Base-by-base conservation (phyloP, 2,329 filamentous ascomycete genomes). In the Cladobotryum mycophilum region DNA sequence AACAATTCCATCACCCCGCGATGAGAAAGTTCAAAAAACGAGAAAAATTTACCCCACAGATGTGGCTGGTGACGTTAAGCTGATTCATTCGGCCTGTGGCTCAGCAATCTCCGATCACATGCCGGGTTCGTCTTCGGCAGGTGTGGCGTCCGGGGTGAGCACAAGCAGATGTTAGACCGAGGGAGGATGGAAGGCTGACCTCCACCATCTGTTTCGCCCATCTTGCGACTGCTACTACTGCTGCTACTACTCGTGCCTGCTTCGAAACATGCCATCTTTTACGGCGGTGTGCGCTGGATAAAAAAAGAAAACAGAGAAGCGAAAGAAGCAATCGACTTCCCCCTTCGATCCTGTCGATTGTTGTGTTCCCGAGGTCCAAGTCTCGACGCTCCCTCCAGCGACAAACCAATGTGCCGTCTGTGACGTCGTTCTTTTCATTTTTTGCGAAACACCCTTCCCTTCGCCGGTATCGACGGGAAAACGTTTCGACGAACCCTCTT, bases 1-100 rank as follows among this genome's bases (percentile, higher is more conserved):
- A 25, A 43, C 13, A 17, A 18, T 43, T 22, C 15, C 15, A 18
- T 43, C 41, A 43, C 41, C 15, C 15, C 41, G 20, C 41, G 41
- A 13, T 41, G 22, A 34, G 34, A 40, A 41, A 15, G 20, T 17
- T n/a, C 14, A 44, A 45, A 47, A 20, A 20, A 20, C n/a, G 38
- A 47, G 44, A 49, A 45, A 62, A 55, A 48, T 53, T 49, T 58
- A 61, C 62, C 62, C 61, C 59, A 54, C 49, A 40, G 36, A 20
- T 48, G 52, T 54, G 54, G 54, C 54, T 56, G 40, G 45, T 46
- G 42, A 20, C n/a, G 5, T 30, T 11, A 6, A 30, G 9, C 25
- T 30, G 25, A 30, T 8, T 3, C 25, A 30, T 30, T 30, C 25
- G 25, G 25, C 20, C 20, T 50, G 52, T 56, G 54, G 52, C 52